Evolutionary conservation across 139 green algal genomes (phyloP), one percentile per base, ranked within the genome.

Genomic region (Chlamydomonas sphaeroides): DNA sequence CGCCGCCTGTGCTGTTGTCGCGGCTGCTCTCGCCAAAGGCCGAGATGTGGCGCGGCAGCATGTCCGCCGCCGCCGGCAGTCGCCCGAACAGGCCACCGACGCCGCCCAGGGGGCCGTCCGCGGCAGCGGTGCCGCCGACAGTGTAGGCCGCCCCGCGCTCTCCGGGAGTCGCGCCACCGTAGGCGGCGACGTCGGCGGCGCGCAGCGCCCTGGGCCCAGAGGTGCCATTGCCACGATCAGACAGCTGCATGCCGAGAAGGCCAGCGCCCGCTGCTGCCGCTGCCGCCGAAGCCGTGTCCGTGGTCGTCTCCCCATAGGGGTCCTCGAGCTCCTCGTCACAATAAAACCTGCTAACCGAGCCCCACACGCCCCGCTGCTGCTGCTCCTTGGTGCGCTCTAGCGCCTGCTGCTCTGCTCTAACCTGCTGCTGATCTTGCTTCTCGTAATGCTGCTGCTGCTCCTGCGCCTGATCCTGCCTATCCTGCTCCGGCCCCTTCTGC

Each of bases 31-130:
- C 89, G 1, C 92, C 92, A 89, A 96, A 96, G 0, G 80, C 85
- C 17, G 84, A 91, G 70, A 96, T 94, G 84, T 94, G 89, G 68
- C 81, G 89, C 21, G 92, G 92, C 70, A 95, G 87, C 42, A 75
- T n/a, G 35, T 84, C 77, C 0, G 35, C 63, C 1, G 36, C 48
- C 5, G 65, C 77, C 5, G 39, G 33, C 41, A 65, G 41, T 21
- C 75, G 45, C 8, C 20, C 59, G 39, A 62, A 7, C 48, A 81
- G 38, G 11, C 53, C 72, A 0, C 10, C 57, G 18, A 23, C 72
- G 39, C 33, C 62, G 17, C 11, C 49, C 35, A 3, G 42, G 23
- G 45, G 41, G 5, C 17, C 74, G 28, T 59, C 25, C 1, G 25
- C 38, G 5, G 28, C 59, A 45, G 41, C n/a, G 48, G 32, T 48